These are phyloP conservation scores for Sporothrix phasma DNA, from an alignment of 2,329 filamentous ascomycete genomes.

Conservation along the genomic window DNA sequence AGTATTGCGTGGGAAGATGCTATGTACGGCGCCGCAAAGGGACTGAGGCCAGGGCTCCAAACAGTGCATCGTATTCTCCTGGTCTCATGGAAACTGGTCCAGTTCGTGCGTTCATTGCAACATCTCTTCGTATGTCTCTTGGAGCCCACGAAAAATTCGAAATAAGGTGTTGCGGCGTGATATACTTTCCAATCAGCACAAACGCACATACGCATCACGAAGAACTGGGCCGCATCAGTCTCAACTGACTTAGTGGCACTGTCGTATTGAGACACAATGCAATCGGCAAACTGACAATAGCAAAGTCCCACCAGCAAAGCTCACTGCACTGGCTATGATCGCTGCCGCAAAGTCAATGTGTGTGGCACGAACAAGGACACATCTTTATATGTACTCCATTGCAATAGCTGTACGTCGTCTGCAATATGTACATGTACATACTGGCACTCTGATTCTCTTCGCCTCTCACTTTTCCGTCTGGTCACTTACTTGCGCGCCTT, in stretches of 20 bases:
- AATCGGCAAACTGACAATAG: background rate
- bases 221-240: background rate
- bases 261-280: background rate
- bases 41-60: background rate
- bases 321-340: background rate
- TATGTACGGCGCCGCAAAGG: background rate
- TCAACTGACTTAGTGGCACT: background rate
- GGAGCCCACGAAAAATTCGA: background rate
- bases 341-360: background rate
- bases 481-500: background rate
- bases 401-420: too few species aligned
- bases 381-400: too few species aligned
- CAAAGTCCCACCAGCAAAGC: background rate
- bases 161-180: too few species aligned
- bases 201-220: too few species aligned
- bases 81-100: background rate
- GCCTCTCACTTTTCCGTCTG: background rate
- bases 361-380: background rate
- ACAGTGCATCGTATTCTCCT: background rate
- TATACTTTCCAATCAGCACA: too few species aligned
- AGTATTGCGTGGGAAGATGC: too few species aligned
- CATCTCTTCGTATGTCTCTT: background rate
- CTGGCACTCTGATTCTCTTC: background rate
- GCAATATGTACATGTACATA: too few species aligned
- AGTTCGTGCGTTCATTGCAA: background rate